phyloP scores from a whole-genome alignment of 441 rosid species.

The Syzygium malaccense region DNA sequence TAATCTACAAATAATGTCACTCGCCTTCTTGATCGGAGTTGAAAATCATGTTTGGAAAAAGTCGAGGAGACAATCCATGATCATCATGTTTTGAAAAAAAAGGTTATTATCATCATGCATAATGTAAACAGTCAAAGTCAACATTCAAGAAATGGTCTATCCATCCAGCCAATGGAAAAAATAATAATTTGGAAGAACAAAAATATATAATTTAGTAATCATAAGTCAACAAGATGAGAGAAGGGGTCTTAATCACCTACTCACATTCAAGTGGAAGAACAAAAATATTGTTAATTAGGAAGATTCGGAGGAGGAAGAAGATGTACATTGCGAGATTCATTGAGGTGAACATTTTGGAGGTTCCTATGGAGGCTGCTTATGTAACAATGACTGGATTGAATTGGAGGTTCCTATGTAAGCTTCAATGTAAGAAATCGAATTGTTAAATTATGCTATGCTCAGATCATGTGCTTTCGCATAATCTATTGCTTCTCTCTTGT shows the following conservation, averaged over 20 bases:
- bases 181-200: neutral
- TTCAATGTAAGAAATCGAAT: neutral
- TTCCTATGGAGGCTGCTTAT: neutral
- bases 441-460: neutral
- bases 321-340: neutral
- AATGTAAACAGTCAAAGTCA: neutral
- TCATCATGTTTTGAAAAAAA: neutral
- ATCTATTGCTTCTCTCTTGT: neutral
- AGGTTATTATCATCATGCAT: neutral
- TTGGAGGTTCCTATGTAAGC: neutral
- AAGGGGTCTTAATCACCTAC: neutral
- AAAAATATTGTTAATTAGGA: neutral
- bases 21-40: neutral
- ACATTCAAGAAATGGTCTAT: neutral
- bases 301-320: neutral
- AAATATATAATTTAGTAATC: neutral
- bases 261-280: neutral
- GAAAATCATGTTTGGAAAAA: neutral
- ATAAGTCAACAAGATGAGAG: neutral
- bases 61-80: neutral
- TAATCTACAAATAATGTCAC: neutral
- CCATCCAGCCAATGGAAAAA: neutral
- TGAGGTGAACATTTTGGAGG: neutral
- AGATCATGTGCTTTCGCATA: neutral
- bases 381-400: neutral